phyloP scores from a whole-genome alignment of 1,284 basidiomycete species.

The Moesziomyces sp. region DNA sequence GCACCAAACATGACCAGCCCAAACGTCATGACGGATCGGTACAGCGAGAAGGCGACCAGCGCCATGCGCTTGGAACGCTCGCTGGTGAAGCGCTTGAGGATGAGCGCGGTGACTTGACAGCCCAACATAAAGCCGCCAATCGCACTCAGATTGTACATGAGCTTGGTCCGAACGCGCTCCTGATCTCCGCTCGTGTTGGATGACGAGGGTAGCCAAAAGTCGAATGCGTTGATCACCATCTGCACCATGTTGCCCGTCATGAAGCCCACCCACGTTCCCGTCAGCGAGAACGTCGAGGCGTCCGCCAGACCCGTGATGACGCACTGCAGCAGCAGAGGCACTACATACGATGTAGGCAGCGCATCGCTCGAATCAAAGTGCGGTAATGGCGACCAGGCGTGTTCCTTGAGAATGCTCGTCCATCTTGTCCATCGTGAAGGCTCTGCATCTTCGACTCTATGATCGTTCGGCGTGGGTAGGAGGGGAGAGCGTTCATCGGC shows the following conservation, averaged over 20 bases:
- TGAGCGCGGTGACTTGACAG: conserved; percentile 26
- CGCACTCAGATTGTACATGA: conserved; percentile 19
- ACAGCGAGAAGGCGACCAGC: conserved; percentile 15
- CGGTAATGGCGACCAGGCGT: conserved; percentile 22
- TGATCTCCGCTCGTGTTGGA: conserved; percentile 13
- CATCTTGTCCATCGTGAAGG: neutral
- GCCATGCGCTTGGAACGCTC: conserved; percentile 17
- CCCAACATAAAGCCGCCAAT: conserved; percentile 32
- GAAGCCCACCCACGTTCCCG: conserved; percentile 44
- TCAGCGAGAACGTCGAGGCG: conserved; percentile 30
- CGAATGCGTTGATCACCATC: conserved; percentile 38
- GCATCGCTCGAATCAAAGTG: conserved; percentile 5
- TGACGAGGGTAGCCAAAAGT: conserved; percentile 18
- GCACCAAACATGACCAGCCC: conserved; percentile 19
- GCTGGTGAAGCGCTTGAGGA: conserved; percentile 21
- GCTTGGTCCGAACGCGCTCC: conserved; percentile 7
- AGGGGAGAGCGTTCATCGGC: conserved; percentile 15
- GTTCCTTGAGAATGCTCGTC: conserved; percentile 5
- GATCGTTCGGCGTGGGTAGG: neutral
- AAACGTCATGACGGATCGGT: conserved; percentile 18
- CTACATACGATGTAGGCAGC: conserved; percentile 22
- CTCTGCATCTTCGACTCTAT: neutral
- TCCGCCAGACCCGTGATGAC: conserved; percentile 43
- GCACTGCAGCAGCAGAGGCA: conserved; percentile 40
- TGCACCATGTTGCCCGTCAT: conserved; percentile 52